A percentile compares a stretch with the other conserved stretches of the same genome.
Evolutionary conservation across 192 early-diverging fungal genomes (phyloP).

Genomic region (Entrophospora sp.): DNA sequence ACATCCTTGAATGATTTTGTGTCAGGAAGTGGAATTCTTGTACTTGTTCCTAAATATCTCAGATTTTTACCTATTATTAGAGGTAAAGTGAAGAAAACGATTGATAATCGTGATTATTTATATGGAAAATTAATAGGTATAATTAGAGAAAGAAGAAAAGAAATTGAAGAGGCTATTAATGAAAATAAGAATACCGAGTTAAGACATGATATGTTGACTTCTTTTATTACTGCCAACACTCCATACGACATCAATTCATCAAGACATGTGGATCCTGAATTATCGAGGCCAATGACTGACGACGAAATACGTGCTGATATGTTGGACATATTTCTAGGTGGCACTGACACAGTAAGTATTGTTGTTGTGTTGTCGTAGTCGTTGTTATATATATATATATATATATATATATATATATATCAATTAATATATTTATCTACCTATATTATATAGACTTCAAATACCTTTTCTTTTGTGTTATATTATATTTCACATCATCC

Average conservation of each 20-base stretch:
- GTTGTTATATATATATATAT: too few relatives aligned
- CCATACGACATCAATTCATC: neutral
- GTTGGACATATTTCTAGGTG: neutral
- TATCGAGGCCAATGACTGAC: constrained; percentile 1
- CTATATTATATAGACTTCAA: too few relatives aligned
- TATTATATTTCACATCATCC: too few relatives aligned
- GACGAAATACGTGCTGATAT: neutral
- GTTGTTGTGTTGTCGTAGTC: too few relatives aligned
- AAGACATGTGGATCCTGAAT: neutral
- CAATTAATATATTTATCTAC: too few relatives aligned
- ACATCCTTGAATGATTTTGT: neutral
- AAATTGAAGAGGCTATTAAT: neutral
- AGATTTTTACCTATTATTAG: neutral
- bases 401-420: too few relatives aligned
- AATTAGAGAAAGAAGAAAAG: neutral
- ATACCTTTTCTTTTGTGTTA: too few relatives aligned
- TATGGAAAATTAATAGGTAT: neutral
- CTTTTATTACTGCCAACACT: constrained; percentile 1
- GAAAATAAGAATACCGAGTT: neutral
- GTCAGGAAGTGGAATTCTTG: too few relatives aligned
- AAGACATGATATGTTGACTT: constrained; percentile 5
- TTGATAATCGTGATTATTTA: neutral
- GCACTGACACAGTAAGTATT: neutral
- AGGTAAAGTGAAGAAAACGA: neutral
- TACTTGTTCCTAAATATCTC: too few relatives aligned